These are phyloP conservation scores for Colletotrichum tanaceti DNA, from an alignment of 2,329 filamentous ascomycete species.

Conservation along the genomic window DNA sequence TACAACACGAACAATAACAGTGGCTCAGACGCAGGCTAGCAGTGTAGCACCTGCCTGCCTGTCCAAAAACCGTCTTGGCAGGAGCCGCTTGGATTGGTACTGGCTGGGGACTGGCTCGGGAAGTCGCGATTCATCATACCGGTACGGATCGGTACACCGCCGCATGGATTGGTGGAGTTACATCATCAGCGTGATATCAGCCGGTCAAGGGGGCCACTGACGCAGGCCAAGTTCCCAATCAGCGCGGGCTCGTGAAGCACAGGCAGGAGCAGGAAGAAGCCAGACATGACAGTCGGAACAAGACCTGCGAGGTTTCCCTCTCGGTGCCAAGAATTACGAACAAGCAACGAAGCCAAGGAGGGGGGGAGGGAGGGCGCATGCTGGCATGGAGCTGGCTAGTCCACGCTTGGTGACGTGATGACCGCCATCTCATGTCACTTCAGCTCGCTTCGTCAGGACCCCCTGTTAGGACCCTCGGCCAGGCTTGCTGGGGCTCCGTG, in stretches of 20 bases:
- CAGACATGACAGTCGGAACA: background rate
- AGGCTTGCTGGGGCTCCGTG: background rate
- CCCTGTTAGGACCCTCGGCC: slow-evolving; percentile 18
- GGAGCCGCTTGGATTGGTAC: slow-evolving; percentile 4
- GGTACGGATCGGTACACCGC: slow-evolving; percentile 5
- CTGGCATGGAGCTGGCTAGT: slow-evolving; percentile 33
- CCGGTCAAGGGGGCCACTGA: slow-evolving; percentile 34
- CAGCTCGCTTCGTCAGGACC: slow-evolving; percentile 17
- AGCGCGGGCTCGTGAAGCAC: background rate
- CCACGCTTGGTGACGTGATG: slow-evolving; percentile 39
- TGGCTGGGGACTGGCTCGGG: background rate
- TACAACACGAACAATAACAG: too few species aligned
- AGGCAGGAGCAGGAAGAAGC: background rate
- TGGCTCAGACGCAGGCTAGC: slow-evolving; percentile 38
- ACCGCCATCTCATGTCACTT: slow-evolving; percentile 15
- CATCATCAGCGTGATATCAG: slow-evolving; percentile 30
- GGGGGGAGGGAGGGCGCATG: slow-evolving; percentile 9
- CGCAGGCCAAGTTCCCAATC: slow-evolving; percentile 39
- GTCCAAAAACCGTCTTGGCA: slow-evolving; percentile 26
- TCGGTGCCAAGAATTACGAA: slow-evolving; percentile 31
- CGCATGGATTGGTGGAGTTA: slow-evolving; percentile 28
- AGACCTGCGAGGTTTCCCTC: background rate
- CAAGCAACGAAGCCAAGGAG: slow-evolving; percentile 29
- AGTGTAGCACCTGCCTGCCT: slow-evolving; percentile 4
- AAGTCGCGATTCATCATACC: slow-evolving; percentile 28